phyloP scores from a whole-genome alignment of 495 filamentous ascomycete species.

The Opeltia flavorubescens region DNA sequence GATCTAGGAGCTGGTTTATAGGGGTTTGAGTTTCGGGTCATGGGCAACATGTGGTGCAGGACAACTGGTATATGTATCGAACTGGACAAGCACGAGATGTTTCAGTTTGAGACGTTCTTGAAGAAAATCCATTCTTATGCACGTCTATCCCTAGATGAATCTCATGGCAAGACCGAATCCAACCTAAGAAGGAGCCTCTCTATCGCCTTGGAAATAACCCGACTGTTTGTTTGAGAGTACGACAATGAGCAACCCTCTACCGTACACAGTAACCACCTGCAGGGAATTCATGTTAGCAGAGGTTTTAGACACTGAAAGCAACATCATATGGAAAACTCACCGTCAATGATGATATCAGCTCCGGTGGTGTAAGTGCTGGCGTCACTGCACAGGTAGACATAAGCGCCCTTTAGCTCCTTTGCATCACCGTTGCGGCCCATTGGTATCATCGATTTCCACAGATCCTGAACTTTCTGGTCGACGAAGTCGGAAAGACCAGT shows the following conservation, averaged over 20 bases:
- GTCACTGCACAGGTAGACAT: constrained; percentile 62
- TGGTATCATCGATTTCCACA: constrained; percentile 69
- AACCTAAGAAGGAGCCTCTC: background rate
- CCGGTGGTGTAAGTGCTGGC: constrained; percentile 79
- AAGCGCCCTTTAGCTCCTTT: constrained; percentile 75
- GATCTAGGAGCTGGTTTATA: too few relatives aligned
- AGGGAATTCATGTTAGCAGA: background rate
- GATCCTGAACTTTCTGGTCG: constrained; percentile 48
- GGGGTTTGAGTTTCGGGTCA: background rate
- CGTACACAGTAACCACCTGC: constrained; percentile 1
- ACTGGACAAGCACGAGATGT: background rate
- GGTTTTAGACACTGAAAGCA: background rate
- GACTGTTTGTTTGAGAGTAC: background rate
- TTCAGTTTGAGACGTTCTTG: too few relatives aligned
- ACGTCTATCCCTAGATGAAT: background rate
- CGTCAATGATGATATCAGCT: constrained; percentile 62
- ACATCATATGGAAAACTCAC: constrained; percentile 29
- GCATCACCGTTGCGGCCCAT: constrained; percentile 59
- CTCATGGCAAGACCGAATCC: background rate
- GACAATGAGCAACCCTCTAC: background rate
- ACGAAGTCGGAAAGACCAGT: constrained; percentile 70
- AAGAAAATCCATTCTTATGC: background rate
- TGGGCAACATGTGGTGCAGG: too few relatives aligned
- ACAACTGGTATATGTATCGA: too few relatives aligned
- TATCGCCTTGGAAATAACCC: background rate